These are phyloP conservation scores for Magnolia changhungtana DNA, from an alignment of 164 flowering plant species.

Conservation along the genomic window DNA sequence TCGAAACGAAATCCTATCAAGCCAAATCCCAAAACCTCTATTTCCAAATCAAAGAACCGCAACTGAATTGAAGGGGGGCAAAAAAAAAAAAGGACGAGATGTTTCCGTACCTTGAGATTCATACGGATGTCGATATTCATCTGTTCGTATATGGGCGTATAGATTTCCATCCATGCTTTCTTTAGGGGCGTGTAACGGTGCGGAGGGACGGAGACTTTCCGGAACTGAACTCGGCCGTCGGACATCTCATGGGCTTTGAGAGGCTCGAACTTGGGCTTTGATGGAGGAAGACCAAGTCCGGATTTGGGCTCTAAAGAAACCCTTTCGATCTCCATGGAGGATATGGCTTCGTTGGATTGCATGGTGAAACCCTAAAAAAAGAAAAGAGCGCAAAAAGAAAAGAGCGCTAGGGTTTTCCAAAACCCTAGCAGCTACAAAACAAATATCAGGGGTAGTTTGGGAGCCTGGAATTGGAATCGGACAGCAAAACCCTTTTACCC, in stretches of 20 bases:
- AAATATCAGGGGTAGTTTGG: background rate
- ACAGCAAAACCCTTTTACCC: no score
- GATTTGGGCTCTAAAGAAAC: background rate
- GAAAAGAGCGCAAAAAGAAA: background rate
- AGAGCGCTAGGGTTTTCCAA: background rate
- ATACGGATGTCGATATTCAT: conserved; percentile 37
- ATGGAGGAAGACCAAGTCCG: background rate
- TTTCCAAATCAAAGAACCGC: background rate
- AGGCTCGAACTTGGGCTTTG: conserved; percentile 20
- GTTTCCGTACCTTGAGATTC: conserved; percentile 28
- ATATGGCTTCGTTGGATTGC: background rate
- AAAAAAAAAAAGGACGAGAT: background rate
- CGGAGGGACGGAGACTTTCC: conserved; percentile 29
- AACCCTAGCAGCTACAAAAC: background rate
- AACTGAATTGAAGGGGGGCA: background rate
- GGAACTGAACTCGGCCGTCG: conserved; percentile 18
- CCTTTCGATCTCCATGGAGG: conserved; percentile 12
- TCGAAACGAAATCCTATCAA: background rate
- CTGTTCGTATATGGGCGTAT: conserved; percentile 30
- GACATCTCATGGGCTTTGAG: conserved; percentile 21
- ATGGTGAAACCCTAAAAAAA: background rate
- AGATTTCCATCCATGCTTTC: conserved; percentile 40
- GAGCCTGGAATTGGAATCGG: no score
- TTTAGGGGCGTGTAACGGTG: conserved; percentile 37
- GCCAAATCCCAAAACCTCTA: background rate